phyloP scores from a whole-genome alignment of 371 early-diverging fungal genomes.

The Encephalitozoon intestinalis region DNA sequence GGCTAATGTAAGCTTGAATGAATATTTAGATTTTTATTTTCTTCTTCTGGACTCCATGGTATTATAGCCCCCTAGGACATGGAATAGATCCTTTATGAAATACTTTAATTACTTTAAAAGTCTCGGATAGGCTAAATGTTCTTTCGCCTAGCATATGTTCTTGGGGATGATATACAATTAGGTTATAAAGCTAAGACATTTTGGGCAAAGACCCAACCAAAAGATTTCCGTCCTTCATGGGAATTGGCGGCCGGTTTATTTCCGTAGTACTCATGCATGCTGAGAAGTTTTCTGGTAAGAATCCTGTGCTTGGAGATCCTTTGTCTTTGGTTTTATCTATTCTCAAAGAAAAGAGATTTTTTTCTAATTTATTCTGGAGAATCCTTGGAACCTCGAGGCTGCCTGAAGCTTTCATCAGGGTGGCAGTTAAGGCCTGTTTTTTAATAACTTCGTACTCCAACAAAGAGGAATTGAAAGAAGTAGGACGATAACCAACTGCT shows the following conservation, averaged over 20 bases:
- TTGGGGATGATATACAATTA: background rate
- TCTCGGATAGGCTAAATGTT: background rate
- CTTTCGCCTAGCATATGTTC: background rate
- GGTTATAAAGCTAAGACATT: background rate
- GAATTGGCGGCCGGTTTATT: background rate
- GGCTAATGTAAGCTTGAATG: background rate
- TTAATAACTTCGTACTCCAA: background rate
- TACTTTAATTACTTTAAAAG: background rate
- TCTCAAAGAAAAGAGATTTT: background rate
- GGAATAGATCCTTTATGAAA: background rate
- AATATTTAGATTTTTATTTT: background rate
- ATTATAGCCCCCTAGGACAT: no score
- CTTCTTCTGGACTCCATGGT: no score
- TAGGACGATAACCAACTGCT: no score
- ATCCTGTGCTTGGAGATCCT: background rate
- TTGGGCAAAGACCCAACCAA: background rate
- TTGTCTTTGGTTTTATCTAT: background rate
- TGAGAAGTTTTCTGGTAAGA: background rate
- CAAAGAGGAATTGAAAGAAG: no score
- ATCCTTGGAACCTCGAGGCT: background rate
- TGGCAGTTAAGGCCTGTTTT: background rate
- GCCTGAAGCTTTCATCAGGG: background rate
- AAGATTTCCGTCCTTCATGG: background rate
- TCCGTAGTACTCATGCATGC: background rate
- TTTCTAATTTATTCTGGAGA: background rate